Conservation (phyloP, 352 stramenopile genomes). For the Globisporangium ultimum region DNA sequence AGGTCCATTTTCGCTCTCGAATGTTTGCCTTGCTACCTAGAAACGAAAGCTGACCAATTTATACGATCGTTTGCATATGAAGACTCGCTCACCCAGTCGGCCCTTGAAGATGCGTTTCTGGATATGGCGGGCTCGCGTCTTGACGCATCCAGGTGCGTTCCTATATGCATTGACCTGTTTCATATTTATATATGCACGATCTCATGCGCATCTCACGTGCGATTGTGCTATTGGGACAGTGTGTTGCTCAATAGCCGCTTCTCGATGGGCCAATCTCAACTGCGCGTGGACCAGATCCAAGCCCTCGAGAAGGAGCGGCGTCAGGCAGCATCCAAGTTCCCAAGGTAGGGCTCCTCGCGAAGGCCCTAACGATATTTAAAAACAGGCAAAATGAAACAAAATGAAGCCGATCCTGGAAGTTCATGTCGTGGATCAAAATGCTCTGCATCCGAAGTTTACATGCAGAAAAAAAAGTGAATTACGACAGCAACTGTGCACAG, state of each 20-base stretch:
- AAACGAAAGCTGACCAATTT: background rate
- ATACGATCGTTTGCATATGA: background rate
- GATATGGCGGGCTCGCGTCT: constrained; percentile 80
- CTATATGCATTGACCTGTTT: too few relatives aligned
- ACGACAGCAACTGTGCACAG: too few relatives aligned
- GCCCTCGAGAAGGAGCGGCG: constrained; percentile 5
- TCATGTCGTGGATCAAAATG: too few relatives aligned
- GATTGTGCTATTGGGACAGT: constrained; percentile 13
- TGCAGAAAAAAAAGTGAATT: too few relatives aligned
- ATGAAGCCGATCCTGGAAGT: too few relatives aligned
- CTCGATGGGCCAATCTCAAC: constrained; percentile 26
- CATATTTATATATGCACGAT: too few relatives aligned
- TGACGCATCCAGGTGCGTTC: constrained; percentile 52
- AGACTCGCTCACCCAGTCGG: constrained; percentile 76
- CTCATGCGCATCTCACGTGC: background rate
- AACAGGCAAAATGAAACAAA: too few relatives aligned
- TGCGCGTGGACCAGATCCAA: constrained; percentile 24
- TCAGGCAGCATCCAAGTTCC: background rate
- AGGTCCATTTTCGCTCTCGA: constrained; percentile 3
- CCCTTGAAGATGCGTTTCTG: constrained; percentile 80
- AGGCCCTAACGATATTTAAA: too few relatives aligned
- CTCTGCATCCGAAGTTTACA: too few relatives aligned
- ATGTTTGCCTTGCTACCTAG: background rate
- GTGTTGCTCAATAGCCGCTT: constrained; percentile 65
- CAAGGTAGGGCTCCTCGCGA: too few relatives aligned